These are phyloP conservation scores for Botrytis tulipae DNA, from an alignment of 2,329 filamentous ascomycete genomes.

Conservation along the genomic window DNA sequence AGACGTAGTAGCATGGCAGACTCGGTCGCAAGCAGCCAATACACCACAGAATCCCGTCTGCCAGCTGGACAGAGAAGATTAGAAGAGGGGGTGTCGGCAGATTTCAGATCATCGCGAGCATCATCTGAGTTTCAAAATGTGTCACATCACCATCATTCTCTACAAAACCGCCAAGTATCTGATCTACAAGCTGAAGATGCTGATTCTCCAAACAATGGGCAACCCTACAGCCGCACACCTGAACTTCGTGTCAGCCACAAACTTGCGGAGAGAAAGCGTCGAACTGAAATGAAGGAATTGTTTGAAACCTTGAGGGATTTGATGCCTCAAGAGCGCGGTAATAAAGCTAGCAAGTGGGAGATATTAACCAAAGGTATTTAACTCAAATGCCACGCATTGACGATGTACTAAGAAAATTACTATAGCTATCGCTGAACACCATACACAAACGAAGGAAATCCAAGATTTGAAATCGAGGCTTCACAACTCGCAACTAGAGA, in stretches of 20 bases:
- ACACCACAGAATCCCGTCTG: slow-evolving; percentile 69
- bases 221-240: slow-evolving; percentile 79
- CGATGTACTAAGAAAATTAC: slow-evolving; percentile 25
- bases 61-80: slow-evolving; percentile 70
- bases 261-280: slow-evolving; percentile 76
- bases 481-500: slow-evolving; percentile 44
- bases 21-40: slow-evolving; percentile 76
- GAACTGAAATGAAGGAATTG: slow-evolving; percentile 85
- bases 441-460: slow-evolving; percentile 48
- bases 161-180: slow-evolving; percentile 71
- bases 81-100: slow-evolving; percentile 55
- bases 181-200: slow-evolving; percentile 62
- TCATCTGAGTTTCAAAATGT: slow-evolving; percentile 51
- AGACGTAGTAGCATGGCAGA: slow-evolving; percentile 74
- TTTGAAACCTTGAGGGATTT: slow-evolving; percentile 78
- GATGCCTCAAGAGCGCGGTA: slow-evolving; percentile 76
- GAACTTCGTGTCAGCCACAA: slow-evolving; percentile 83
- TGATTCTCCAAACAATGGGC: slow-evolving; percentile 53
- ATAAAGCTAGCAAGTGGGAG: slow-evolving; percentile 88
- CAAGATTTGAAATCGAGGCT: slow-evolving; percentile 36
- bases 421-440: slow-evolving; percentile 61
- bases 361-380: slow-evolving; percentile 76
- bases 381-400: background rate
- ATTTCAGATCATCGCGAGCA: slow-evolving; percentile 48
- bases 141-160: slow-evolving; percentile 64